Percentiles rank a stretch among this genome's conserved stretches.
These are phyloP conservation scores for Pseudocercospora crystallina DNA, from an alignment of 2,329 filamentous ascomycete genomes.

Conservation along the genomic window DNA sequence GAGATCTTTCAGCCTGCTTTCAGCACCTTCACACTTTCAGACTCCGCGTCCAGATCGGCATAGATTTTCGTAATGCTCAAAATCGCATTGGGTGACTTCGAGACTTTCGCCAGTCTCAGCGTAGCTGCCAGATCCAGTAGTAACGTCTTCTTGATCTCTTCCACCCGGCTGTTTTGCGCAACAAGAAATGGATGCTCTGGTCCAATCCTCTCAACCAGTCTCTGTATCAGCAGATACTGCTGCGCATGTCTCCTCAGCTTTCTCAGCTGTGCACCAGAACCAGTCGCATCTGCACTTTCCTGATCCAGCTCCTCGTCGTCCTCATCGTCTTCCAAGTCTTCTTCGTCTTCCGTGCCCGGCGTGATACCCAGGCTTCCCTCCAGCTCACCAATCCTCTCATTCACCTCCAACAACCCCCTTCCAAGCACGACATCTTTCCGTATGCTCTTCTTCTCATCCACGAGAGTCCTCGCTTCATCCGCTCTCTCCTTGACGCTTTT, in stretches of 20 bases:
- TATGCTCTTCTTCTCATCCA: constrained; percentile 67
- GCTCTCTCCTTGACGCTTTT: constrained; percentile 63
- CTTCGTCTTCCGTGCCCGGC: constrained; percentile 28
- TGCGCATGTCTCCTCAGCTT: constrained; percentile 57
- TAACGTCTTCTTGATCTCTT: constrained; percentile 61
- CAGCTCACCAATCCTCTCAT: constrained; percentile 61
- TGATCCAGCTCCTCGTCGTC: constrained; percentile 35
- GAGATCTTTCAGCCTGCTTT: constrained; percentile 38
- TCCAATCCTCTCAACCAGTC: constrained; percentile 53
- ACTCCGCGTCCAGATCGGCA: constrained; percentile 59
- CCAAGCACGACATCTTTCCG: constrained; percentile 63
- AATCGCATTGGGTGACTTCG: constrained; percentile 43
- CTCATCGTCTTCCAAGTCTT: constrained; percentile 29
- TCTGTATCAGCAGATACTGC: constrained; percentile 58
- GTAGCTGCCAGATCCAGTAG: constrained; percentile 65
- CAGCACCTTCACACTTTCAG: constrained; percentile 59
- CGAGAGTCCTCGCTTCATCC: constrained; percentile 60
- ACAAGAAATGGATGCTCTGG: constrained; percentile 63
- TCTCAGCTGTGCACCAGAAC: constrained; percentile 34
- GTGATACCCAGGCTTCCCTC: constrained; percentile 63
- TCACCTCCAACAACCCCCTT: constrained; percentile 64
- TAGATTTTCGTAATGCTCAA: constrained; percentile 62
- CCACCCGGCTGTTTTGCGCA: constrained; percentile 56
- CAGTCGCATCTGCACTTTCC: constrained; percentile 30
- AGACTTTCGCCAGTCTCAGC: constrained; percentile 56